Percentiles rank a stretch among this genome's conserved stretches.
Conservation (phyloP, 2,329 filamentous ascomycete species). For the Dryadomyces quercivorus region DNA sequence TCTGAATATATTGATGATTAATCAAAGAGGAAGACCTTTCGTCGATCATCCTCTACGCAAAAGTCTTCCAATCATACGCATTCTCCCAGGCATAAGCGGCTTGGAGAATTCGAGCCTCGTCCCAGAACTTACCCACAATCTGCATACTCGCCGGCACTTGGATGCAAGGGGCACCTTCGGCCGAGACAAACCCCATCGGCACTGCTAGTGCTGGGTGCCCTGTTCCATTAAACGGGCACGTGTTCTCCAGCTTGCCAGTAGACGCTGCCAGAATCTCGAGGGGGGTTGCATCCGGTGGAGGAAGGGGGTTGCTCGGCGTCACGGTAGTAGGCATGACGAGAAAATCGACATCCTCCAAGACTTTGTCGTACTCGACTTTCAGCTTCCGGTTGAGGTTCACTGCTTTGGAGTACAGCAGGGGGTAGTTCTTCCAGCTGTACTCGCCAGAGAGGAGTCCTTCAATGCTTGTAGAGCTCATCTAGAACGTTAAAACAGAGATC, state of each 20-base stretch:
- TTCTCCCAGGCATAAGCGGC: constrained; percentile 13
- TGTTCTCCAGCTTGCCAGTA: constrained; percentile 9
- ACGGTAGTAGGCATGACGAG: constrained; percentile 26
- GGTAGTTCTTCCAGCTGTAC: constrained; percentile 22
- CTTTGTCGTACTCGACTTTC: constrained; percentile 22
- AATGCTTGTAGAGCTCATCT: constrained; percentile 9
- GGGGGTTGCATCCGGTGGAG: constrained; percentile 6
- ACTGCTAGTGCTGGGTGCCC: constrained; percentile 10
- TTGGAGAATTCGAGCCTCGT: constrained; percentile 19
- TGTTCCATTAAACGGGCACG: constrained; percentile 8
- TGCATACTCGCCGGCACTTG: constrained; percentile 25
- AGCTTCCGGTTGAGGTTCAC: constrained; percentile 26
- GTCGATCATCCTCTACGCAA: too few species aligned
- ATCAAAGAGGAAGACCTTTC: too few species aligned
- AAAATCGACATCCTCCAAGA: constrained; percentile 23
- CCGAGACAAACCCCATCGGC: constrained; percentile 10
- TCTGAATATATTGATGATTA: too few species aligned
- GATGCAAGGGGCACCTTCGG: constrained; percentile 6
- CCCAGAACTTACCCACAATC: constrained; percentile 22
- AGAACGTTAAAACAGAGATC: too few species aligned
- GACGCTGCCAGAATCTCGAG: constrained; percentile 4
- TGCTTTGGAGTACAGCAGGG: constrained; percentile 25
- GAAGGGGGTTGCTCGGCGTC: constrained; percentile 8
- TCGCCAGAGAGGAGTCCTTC: constrained; percentile 26
- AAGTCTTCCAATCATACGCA: constrained; percentile 7